Conservation (phyloP, 2,329 filamentous ascomycete genomes). For the Beauveria sp. region DNA sequence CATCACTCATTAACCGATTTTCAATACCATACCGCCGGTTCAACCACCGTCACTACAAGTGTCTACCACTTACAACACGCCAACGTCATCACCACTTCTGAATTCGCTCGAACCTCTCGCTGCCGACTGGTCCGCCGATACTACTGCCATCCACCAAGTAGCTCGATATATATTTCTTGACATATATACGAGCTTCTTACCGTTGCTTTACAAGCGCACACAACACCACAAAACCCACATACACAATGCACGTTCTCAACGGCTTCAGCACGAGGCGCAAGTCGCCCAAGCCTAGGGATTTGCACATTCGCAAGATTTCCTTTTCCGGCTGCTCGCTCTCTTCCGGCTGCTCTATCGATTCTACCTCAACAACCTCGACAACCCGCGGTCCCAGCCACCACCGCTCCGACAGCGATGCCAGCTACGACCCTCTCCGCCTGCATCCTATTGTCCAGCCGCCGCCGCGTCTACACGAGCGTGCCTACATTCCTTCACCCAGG, state of each 20-base stretch:
- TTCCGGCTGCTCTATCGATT: slow-evolving; percentile 27
- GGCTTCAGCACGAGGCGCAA: slow-evolving; percentile 30
- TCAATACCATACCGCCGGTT: neutral
- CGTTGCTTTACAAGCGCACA: neutral
- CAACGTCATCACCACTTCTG: neutral
- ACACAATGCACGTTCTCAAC: slow-evolving; percentile 29
- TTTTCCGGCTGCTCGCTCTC: slow-evolving; percentile 33
- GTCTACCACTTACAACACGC: neutral
- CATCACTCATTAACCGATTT: neutral
- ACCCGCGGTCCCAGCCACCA: slow-evolving; percentile 17
- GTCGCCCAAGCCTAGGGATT: slow-evolving; percentile 26
- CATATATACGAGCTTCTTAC: slow-evolving; percentile 6
- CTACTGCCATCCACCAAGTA: neutral
- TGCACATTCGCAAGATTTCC: slow-evolving; percentile 34
- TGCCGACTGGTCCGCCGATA: neutral
- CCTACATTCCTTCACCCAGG: slow-evolving; percentile 21
- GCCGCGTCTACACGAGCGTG: slow-evolving; percentile 28
- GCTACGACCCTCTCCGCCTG: slow-evolving; percentile 26
- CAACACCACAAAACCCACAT: slow-evolving; percentile 6
- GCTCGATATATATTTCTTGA: slow-evolving; percentile 6
- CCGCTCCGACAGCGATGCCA: slow-evolving; percentile 18
- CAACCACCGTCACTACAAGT: neutral
- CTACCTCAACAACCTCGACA: slow-evolving; percentile 22
- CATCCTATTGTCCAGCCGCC: slow-evolving; percentile 30
- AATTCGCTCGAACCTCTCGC: neutral